Percentiles rank a stretch among this genome's conserved stretches.
phyloP scores from a whole-genome alignment of 2,329 filamentous ascomycete species.

The Venturiaceae sp. region DNA sequence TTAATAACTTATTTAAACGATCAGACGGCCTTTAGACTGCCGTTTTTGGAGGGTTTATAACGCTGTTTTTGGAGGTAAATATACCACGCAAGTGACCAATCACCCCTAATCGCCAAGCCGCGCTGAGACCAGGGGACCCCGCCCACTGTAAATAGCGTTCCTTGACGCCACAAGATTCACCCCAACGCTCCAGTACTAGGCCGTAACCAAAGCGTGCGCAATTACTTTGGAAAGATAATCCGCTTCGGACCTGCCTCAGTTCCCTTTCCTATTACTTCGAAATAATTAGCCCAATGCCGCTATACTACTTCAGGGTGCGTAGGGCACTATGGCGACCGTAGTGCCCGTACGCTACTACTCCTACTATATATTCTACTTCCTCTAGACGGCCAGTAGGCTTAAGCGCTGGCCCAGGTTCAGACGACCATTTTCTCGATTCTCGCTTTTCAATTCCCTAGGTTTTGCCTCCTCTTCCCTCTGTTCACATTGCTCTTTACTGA shows the following conservation, averaged over 20 bases:
- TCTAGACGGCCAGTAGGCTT: not conserved
- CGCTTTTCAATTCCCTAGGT: not conserved
- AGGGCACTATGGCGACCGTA: not conserved
- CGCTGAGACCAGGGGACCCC: not conserved
- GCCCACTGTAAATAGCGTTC: too few species aligned
- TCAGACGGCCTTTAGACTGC: not conserved
- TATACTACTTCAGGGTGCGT: not conserved
- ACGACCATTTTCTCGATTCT: not conserved
- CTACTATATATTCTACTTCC: not conserved
- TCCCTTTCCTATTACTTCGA: not conserved
- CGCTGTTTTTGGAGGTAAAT: constrained; percentile 1
- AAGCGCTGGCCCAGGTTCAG: not conserved
- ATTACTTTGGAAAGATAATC: not conserved
- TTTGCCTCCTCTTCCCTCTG: not conserved
- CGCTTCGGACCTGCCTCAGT: not conserved
- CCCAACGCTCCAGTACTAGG: not conserved
- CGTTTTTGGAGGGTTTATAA: constrained; percentile 6
- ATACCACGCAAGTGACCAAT: not conserved
- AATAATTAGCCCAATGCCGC: not conserved
- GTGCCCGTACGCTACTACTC: not conserved
- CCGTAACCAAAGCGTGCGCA: not conserved
- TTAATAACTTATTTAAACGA: not conserved
- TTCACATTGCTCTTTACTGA: not conserved
- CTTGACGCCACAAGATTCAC: not conserved
- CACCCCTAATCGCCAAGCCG: not conserved